These are phyloP conservation scores for Azolla pinnata DNA, from an alignment of 75 land plant species.

Conservation along the genomic window DNA sequence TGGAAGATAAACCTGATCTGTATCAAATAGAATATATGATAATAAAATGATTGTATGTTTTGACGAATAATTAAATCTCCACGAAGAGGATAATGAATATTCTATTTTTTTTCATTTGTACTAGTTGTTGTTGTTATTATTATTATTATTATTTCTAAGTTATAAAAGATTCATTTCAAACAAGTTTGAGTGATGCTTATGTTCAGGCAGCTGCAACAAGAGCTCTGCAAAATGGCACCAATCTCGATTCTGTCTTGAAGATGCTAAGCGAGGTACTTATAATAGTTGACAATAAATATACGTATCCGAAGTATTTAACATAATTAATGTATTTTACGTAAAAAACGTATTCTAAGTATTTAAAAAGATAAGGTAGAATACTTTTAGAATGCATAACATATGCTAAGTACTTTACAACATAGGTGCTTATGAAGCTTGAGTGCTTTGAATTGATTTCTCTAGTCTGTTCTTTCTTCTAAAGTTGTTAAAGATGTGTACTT, in stretches of 20 bases:
- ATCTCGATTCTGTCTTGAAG: conserved; percentile 49
- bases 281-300: not conserved
- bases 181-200: not conserved
- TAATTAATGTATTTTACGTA: too few relatives aligned
- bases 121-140: not conserved
- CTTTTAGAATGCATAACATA: too few relatives aligned
- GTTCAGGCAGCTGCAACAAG: conserved; percentile 85
- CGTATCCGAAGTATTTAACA: too few relatives aligned
- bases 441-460: too few relatives aligned
- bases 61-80: not conserved
- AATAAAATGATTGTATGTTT: not conserved
- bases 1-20: too few relatives aligned
- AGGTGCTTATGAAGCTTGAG: too few relatives aligned
- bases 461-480: too few relatives aligned
- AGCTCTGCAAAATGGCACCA: conserved; percentile 64
- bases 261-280: conserved; percentile 68
- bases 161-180: not conserved
- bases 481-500: too few relatives aligned
- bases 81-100: not conserved
- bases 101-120: not conserved
- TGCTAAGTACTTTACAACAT: too few relatives aligned
- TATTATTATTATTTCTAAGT: not conserved
- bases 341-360: too few relatives aligned
- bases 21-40: not conserved
- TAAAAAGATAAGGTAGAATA: too few relatives aligned